Conservation (phyloP, 805 yeast genomes). For the Saccharomycopsis fermentans region DNA sequence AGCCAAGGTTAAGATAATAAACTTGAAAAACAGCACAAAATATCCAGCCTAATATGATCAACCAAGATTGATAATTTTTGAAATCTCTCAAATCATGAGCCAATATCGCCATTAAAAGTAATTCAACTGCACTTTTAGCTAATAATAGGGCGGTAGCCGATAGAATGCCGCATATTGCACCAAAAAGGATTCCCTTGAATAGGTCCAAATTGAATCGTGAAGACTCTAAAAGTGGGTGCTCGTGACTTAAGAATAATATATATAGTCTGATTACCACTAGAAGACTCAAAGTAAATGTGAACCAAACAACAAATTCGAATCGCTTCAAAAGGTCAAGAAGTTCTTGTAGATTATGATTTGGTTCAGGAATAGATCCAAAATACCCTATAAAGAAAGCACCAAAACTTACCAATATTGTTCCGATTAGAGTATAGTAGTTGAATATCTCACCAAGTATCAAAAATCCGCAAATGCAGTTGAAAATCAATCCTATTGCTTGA, state of each 20-base stretch:
- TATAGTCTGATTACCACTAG: slow-evolving; percentile 5
- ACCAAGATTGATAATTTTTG: slow-evolving; percentile 34
- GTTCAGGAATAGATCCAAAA: slow-evolving; percentile 52
- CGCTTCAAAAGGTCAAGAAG: slow-evolving; percentile 34
- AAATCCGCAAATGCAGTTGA: slow-evolving; percentile 67
- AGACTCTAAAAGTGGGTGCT: slow-evolving; percentile 1
- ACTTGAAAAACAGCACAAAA: slow-evolving; percentile 62
- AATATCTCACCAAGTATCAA: slow-evolving; percentile 59
- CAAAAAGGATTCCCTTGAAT: slow-evolving; percentile 52
- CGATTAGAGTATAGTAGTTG: slow-evolving; percentile 44
- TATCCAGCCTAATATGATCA: slow-evolving; percentile 44
- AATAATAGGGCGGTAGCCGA: slow-evolving; percentile 79
- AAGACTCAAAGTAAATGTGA: slow-evolving; percentile 21
- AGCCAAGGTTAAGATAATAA: slow-evolving; percentile 62
- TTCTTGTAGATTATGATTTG: slow-evolving; percentile 40
- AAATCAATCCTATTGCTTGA: slow-evolving; percentile 81
- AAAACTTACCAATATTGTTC: slow-evolving; percentile 55
- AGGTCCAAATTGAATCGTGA: slow-evolving; percentile 21
- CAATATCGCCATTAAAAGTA: slow-evolving; percentile 38
- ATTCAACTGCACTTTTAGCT: slow-evolving; percentile 78
- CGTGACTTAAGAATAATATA: slow-evolving; percentile 5
- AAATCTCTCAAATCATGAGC: slow-evolving; percentile 30
- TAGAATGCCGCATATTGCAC: slow-evolving; percentile 61
- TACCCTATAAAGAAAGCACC: slow-evolving; percentile 77
- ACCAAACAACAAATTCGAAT: slow-evolving; percentile 50